A percentile compares a stretch with the other conserved stretches of the same genome.
These are phyloP conservation scores for Aureobasidium sp. DNA, from an alignment of 2,329 filamentous ascomycete genomes.

Conservation along the genomic window DNA sequence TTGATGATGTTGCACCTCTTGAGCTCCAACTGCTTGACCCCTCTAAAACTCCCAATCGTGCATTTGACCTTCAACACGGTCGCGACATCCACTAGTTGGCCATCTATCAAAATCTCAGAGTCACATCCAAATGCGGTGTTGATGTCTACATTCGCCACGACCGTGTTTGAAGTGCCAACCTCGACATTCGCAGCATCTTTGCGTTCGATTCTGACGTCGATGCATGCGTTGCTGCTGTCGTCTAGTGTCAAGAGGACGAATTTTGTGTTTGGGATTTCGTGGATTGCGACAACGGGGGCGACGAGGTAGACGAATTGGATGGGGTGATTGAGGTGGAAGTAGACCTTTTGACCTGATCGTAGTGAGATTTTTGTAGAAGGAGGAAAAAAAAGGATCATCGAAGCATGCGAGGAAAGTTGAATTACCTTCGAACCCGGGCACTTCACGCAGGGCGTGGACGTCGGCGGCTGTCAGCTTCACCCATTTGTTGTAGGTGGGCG, in stretches of 20 bases:
- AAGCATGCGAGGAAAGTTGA: not conserved
- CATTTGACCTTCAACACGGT: constrained; percentile 51
- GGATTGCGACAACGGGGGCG: constrained; percentile 39
- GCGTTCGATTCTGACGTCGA: constrained; percentile 50
- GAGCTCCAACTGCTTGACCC: constrained; percentile 46
- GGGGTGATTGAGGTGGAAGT: constrained; percentile 49
- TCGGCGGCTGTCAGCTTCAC: constrained; percentile 53
- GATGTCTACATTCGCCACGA: constrained; percentile 35
- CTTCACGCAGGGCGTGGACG: constrained; percentile 45
- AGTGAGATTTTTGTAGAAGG: not conserved
- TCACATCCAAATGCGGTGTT: constrained; percentile 29
- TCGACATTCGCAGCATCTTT: constrained; percentile 20
- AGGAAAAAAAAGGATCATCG: not conserved
- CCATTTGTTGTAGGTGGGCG: constrained; percentile 57
- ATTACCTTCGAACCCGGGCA: constrained; percentile 46
- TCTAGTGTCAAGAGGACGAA: constrained; percentile 50
- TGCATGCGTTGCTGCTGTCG: constrained; percentile 52
- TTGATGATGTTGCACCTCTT: constrained; percentile 45
- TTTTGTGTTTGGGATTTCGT: constrained; percentile 32
- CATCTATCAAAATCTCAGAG: constrained; percentile 39
- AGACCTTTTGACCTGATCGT: constrained; percentile 46
- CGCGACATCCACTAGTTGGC: constrained; percentile 37
- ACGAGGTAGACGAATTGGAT: constrained; percentile 43
- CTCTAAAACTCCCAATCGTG: constrained; percentile 41
- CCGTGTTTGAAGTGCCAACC: constrained; percentile 30